Base-by-base conservation (phyloP, 345 rosid species). In the Lepidium didymum region DNA sequence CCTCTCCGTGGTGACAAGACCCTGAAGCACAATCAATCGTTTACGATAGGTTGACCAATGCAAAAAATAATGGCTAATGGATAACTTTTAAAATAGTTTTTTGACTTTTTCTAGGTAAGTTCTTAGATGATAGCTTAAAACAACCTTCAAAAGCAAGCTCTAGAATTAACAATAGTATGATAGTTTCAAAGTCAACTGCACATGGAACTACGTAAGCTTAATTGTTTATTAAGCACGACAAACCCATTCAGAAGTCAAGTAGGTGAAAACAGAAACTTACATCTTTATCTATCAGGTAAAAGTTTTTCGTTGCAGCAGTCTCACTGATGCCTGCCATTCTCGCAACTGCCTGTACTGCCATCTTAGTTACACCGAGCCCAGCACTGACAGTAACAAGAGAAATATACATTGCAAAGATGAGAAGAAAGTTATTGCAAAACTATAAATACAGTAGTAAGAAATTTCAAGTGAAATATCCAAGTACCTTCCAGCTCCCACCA, bases 401-500 rank as follows among this genome's bases (percentile, higher is more conserved):
- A 34, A 68, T 1, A 61, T 19, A 53, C 52, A 53, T 36, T 44
- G 19, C 11, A 0, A 60, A 43, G 50, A 50, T 73, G 67, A 58
- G 62, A 52, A 59, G 63, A 67, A 52, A 27, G 73, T 59, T 44
- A 34, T 2, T 16, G 36, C 31, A 45, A 50, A 19, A 25, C 8
- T 18, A 6, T 7, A 16, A 12, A 3, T 63, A 46, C 11, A 18
- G 7, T 5, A 13, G 52, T 3, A 27, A 1, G 29, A 37, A 19
- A 27, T 53, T 43, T 50, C 34, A 47, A 64, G 58, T 41, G 73
- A 56, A 27, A 51, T 21, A 56, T 45, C 49, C 31, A 77, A 77
- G 62, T 85, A 94, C 99, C 97, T 94, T 67, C 99, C 99, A 76
- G 99, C 99, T 80, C 99, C 99, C 65, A 85, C 99, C 57, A 94